A percentile compares a stretch with the other conserved stretches of the same genome.
These are phyloP conservation scores for Peziza echinospora DNA, from an alignment of 495 filamentous ascomycete genomes.

Conservation along the genomic window DNA sequence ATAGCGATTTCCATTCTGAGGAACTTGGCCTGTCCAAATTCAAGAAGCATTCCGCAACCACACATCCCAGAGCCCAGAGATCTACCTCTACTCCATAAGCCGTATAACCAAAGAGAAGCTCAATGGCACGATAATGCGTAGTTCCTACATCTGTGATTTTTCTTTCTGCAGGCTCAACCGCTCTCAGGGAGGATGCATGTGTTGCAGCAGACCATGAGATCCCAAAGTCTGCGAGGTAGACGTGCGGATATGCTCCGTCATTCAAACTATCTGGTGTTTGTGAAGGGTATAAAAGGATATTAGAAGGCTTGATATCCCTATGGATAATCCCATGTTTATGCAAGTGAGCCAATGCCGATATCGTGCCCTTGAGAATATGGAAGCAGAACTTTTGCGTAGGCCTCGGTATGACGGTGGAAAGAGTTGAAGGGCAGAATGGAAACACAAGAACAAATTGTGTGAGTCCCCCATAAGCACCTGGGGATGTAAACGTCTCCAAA, in stretches of 20 bases:
- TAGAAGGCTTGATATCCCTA: constrained; percentile 82
- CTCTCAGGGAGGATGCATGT: constrained; percentile 28
- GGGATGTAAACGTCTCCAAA: constrained; percentile 38
- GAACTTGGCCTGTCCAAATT: constrained; percentile 25
- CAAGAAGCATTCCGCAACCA: constrained; percentile 46
- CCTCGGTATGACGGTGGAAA: constrained; percentile 38
- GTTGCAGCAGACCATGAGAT: constrained; percentile 51
- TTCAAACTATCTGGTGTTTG: constrained; percentile 25
- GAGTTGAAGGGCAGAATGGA: constrained; percentile 55
- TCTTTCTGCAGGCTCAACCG: constrained; percentile 37
- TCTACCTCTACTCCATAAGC: constrained; percentile 52
- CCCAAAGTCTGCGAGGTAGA: constrained; percentile 74
- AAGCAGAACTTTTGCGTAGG: neutral
- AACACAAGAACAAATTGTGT: constrained; percentile 56
- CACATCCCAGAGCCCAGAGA: constrained; percentile 75
- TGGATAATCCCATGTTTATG: constrained; percentile 65
- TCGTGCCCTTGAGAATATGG: neutral
- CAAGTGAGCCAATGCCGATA: constrained; percentile 40
- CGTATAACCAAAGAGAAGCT: constrained; percentile 67
- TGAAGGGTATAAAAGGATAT: constrained; percentile 49
- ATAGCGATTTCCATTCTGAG: constrained; percentile 38
- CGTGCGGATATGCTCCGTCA: no score
- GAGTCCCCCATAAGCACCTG: constrained; percentile 27
- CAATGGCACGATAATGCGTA: constrained; percentile 71
- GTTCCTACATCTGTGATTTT: constrained; percentile 92